Base-by-base conservation (phyloP, 176 grass and related monocot species). In the Oryza glumipatula region DNA sequence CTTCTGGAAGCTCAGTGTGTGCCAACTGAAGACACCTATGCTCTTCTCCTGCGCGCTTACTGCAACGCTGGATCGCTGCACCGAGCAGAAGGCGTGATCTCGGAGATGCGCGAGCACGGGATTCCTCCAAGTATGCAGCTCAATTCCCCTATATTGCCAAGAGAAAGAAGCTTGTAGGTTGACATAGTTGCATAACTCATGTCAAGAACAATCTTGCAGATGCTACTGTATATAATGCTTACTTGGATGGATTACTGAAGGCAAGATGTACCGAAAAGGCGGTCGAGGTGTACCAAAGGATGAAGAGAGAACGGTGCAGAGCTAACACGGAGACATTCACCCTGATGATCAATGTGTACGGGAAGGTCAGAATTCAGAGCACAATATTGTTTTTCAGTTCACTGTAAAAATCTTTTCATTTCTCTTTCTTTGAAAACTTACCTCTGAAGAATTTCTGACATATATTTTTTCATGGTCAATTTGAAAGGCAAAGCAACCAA, bases 21-120 rank as follows among this genome's bases (percentile, higher is more conserved):
- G 72, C 93, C 95, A 30, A 98, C 95, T 30, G 95, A 98, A 80
- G 95, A 98, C 67, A 95, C 95, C 17, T 98, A 92, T 35, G 93
- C 95, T 56, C 92, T 98, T 80, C 89, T 95, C 2, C 3, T 98
- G 39, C 77, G 89, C 1, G 93, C 88, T 69, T 98, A 93, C 71
- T 98, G 92, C 83, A 79, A 61, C 49, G 80, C 84, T 56, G 89
- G 95, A 17, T 82, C 80, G 7, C 46, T 93, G 21, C 88, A 98
- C 79, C 86, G 94, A 44, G 91, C 92, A 14, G 95, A 90, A 68
- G 95, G 92, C 65, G 91, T 93, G 38, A 89, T 98, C 49, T 92
- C 91, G 21, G 95, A 98, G 82, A 98, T 98, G 95, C 79, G 81
- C 41, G 87, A 88, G 73, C 92, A 88, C 24, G 87, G 95, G 17